Base-by-base conservation (phyloP, 106 monocot genomes). In the Dioscorea dumetorum region DNA sequence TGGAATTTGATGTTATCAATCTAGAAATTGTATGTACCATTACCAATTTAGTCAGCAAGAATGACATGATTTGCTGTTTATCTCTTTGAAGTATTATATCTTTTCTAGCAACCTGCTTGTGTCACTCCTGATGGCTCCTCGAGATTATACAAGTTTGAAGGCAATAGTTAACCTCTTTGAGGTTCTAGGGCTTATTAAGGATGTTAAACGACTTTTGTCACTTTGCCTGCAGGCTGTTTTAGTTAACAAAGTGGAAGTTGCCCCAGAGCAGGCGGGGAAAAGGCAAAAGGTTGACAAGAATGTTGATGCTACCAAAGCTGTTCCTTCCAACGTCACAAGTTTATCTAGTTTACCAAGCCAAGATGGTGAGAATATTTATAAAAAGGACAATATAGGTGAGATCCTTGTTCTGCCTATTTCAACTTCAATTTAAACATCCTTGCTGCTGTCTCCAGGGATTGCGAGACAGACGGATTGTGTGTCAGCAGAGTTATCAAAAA, bases 231-330 rank as follows among this genome's bases (percentile, higher is more conserved):
- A 85, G 85, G 67, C 81, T 74, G 61, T 69, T 77, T 52, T 71
- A 59, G 33, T 51, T 5, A 80, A 84, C 52, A 89, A 89, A 51
- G 75, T 41, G n/a, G 92, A 83, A 67, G 50, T 22, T 22, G 33
- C 34, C 34, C 54, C 56, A 52, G 79, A 79, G 65, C 82, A 72
- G 61, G 50, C 81, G 60, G 77, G 50, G 61, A 89, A 86, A 82
- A 77, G 69, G 59, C 80, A 62, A 13, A 91, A 83, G 66, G 24
- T 61, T 50, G 77, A 78, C 32, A 24, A 64, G 8, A 64, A 19
- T 72, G 59, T 31, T 69, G 77, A 72, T 65, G 71, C 62, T 53
- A 56, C 60, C 5, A 87, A 81, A 67, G 34, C 62, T 64, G 35
- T 50, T 33, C 65, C 57, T 58, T 28, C 67, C 9, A 71, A 20